phyloP scores from a whole-genome alignment of 345 rosid species.

The Mangifera indica region DNA sequence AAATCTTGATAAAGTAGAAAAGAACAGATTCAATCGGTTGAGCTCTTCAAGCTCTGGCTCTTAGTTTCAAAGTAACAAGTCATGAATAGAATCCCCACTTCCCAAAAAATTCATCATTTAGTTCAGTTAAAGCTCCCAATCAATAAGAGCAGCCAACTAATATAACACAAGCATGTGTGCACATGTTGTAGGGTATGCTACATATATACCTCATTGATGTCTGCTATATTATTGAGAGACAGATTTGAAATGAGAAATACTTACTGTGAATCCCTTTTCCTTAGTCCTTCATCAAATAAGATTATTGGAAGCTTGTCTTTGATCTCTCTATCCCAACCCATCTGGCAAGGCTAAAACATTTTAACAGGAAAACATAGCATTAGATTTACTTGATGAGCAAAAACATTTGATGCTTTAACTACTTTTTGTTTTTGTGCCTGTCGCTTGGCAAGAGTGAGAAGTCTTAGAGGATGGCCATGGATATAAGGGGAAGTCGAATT shows the following conservation, averaged over 20 bases:
- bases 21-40: background rate
- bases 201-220: background rate
- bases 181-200: conserved; percentile 21
- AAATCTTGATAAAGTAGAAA: background rate
- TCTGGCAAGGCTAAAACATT: conserved; percentile 43
- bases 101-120: no score
- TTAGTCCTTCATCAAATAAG: conserved; percentile 73
- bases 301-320: conserved; percentile 63
- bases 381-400: background rate
- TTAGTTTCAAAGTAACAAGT: background rate
- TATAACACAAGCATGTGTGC: background rate
- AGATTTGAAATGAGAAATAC: conserved; percentile 21
- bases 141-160: background rate
- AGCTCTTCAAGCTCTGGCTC: background rate
- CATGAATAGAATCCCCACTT: no score
- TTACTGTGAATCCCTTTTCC: conserved; percentile 77
- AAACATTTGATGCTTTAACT: background rate
- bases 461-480: conserved; percentile 49
- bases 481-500: conserved; percentile 39
- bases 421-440: conserved; percentile 7
- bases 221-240: no score
- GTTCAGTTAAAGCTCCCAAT: no score
- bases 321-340: conserved; percentile 59
- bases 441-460: conserved; percentile 8
- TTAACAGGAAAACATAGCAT: background rate